These are phyloP conservation scores for Colletotrichum salicis DNA, from an alignment of 2,329 filamentous ascomycete genomes.

Conservation along the genomic window DNA sequence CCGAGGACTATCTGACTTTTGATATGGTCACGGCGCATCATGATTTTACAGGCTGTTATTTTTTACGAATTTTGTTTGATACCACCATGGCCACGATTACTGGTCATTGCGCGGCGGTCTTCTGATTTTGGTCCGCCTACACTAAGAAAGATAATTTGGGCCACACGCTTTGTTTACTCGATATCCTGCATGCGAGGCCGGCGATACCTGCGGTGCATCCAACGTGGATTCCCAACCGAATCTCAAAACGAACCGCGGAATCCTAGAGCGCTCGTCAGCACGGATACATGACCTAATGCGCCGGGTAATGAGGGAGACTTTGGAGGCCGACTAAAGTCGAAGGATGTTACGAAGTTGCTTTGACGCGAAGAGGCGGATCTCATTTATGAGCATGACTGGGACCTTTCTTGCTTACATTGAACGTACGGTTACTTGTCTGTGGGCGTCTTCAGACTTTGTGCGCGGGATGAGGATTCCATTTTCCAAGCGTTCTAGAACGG, in stretches of 20 bases:
- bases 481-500: slow-evolving; percentile 16
- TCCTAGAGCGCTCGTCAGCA: not conserved
- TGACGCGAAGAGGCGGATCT: slow-evolving; percentile 8
- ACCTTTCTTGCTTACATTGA: not conserved
- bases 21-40: not conserved
- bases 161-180: slow-evolving; percentile 10
- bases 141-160: slow-evolving; percentile 10
- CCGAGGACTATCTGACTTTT: not conserved
- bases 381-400: slow-evolving; percentile 21
- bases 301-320: slow-evolving; percentile 10
- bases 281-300: slow-evolving; percentile 19
- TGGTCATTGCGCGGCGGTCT: slow-evolving; percentile 26
- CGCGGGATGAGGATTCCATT: slow-evolving; percentile 7
- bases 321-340: slow-evolving; percentile 4
- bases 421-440: slow-evolving; percentile 5
- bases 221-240: too few species aligned
- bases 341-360: slow-evolving; percentile 18
- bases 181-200: slow-evolving; percentile 5
- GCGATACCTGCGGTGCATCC: not conserved
- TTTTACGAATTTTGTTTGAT: slow-evolving; percentile 36
- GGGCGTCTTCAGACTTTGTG: slow-evolving; percentile 11
- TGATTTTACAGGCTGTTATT: not conserved
- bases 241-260: not conserved
- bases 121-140: slow-evolving; percentile 15
- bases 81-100: slow-evolving; percentile 32